These are phyloP conservation scores for Fusarium papillatum DNA, from an alignment of 2,329 filamentous ascomycete species.

Conservation along the genomic window DNA sequence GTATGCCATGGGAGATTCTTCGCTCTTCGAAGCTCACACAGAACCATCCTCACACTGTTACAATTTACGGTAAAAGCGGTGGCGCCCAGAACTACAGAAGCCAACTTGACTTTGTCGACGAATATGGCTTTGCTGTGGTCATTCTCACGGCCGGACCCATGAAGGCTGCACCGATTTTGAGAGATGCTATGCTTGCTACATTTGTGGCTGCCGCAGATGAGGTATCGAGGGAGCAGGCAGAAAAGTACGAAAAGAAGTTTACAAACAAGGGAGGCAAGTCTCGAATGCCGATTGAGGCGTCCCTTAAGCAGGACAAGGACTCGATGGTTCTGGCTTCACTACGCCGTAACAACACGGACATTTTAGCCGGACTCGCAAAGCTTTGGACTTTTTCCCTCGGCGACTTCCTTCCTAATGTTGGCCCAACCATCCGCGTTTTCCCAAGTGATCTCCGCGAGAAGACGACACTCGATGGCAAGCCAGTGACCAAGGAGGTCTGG, in stretches of 20 bases:
- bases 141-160: conserved; percentile 49
- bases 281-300: conserved; percentile 18
- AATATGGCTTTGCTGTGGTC: conserved; percentile 50
- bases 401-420: conserved; percentile 33
- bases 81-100: conserved; percentile 50
- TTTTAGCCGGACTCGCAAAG: conserved; percentile 31
- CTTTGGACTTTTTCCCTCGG: conserved; percentile 43
- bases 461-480: conserved; percentile 20
- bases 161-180: conserved; percentile 42
- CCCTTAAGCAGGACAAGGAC: conserved; percentile 40
- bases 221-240: conserved; percentile 43
- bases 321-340: conserved; percentile 43
- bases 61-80: conserved; percentile 52
- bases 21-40: conserved; percentile 43
- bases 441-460: conserved; percentile 36
- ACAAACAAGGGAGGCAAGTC: background rate
- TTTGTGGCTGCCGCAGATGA: conserved; percentile 47
- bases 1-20: conserved; percentile 55
- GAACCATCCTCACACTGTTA: conserved; percentile 46
- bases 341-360: conserved; percentile 35
- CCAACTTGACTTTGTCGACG: conserved; percentile 51
- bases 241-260: conserved; percentile 31
- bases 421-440: conserved; percentile 41
- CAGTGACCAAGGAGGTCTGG: conserved; percentile 41
- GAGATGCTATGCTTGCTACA: conserved; percentile 44